Conservation (phyloP, 2,329 filamentous ascomycete genomes). For the Ophiostoma angusticollis region DNA sequence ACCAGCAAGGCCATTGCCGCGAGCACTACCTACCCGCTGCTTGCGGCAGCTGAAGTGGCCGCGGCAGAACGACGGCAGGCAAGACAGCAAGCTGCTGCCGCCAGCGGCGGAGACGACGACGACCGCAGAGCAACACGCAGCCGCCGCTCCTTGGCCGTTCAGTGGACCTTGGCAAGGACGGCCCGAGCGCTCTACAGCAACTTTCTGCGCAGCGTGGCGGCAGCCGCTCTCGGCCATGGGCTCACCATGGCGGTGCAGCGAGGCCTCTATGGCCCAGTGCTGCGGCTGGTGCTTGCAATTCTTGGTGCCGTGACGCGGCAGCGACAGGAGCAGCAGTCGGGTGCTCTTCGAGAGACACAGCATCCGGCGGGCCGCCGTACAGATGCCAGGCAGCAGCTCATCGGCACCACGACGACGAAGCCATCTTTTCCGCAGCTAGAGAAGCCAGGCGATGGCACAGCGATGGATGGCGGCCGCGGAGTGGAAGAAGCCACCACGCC, state of each 20-base stretch:
- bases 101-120: constrained; percentile 9
- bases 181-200: constrained; percentile 61
- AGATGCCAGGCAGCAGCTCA: no score
- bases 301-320: constrained; percentile 36
- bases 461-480: no score
- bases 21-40: constrained; percentile 71
- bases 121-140: background rate
- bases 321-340: no score
- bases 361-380: no score
- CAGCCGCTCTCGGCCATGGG: constrained; percentile 76
- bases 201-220: constrained; percentile 61
- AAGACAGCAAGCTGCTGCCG: background rate
- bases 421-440: no score
- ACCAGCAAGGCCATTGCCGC: constrained; percentile 67
- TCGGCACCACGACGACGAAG: no score
- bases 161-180: constrained; percentile 45
- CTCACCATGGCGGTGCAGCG: constrained; percentile 83
- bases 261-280: constrained; percentile 55
- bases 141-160: constrained; percentile 13
- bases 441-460: no score
- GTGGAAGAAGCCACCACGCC: no score
- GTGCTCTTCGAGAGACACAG: no score
- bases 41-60: constrained; percentile 43
- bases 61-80: constrained; percentile 12
- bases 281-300: constrained; percentile 57